Evolutionary conservation across 2,329 filamentous ascomycete species (phyloP).

Genomic region (Nothopassalora personata): DNA sequence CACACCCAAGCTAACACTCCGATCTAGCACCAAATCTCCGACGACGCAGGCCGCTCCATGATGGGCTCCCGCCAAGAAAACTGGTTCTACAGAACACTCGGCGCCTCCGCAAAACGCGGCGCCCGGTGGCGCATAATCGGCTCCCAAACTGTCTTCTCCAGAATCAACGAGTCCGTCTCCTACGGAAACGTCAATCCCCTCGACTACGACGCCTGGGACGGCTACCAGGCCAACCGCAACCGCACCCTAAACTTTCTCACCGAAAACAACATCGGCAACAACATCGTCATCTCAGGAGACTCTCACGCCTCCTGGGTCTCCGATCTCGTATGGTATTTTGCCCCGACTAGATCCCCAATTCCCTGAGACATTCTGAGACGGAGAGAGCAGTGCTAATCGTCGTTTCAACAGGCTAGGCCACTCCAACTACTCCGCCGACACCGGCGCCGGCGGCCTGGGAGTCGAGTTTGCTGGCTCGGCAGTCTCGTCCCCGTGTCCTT

Average conservation of each 20-base stretch:
- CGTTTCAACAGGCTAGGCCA: constrained; percentile 24
- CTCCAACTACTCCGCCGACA: constrained; percentile 35
- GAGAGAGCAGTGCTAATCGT: too few species aligned
- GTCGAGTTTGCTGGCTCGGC: constrained; percentile 59
- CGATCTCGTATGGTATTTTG: constrained; percentile 39
- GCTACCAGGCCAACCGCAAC: constrained; percentile 66
- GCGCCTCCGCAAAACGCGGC: constrained; percentile 51
- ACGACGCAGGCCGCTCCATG: constrained; percentile 62
- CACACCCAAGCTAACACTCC: too few species aligned
- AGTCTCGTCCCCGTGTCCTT: constrained; percentile 55
- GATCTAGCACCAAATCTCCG: constrained; percentile 47
- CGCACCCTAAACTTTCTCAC: constrained; percentile 63
- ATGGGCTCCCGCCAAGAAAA: constrained; percentile 70
- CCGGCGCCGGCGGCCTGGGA: constrained; percentile 40
- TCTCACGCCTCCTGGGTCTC: constrained; percentile 58
- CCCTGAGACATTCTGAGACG: too few species aligned
- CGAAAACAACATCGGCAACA: constrained; percentile 64
- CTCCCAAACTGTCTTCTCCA: constrained; percentile 63
- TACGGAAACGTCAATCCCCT: constrained; percentile 41
- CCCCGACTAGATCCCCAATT: too few species aligned
- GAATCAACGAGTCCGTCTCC: constrained; percentile 45
- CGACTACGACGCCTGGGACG: constrained; percentile 59
- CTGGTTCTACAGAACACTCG: constrained; percentile 59
- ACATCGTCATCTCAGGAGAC: constrained; percentile 67
- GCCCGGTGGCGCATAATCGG: constrained; percentile 67